These are phyloP conservation scores for Solanum chilense DNA, from an alignment of 257 asterid genomes.

Conservation along the genomic window DNA sequence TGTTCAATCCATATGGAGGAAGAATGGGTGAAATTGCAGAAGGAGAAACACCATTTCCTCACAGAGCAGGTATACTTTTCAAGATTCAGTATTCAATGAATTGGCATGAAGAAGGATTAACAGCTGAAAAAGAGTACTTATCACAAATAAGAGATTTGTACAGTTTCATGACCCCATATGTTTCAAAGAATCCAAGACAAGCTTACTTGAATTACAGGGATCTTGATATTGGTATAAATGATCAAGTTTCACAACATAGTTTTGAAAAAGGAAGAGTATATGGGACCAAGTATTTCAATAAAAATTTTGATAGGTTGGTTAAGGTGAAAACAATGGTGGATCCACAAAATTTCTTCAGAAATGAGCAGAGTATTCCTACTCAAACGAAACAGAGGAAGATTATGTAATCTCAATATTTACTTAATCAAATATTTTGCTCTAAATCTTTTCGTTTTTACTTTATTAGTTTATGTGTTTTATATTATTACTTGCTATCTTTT, in stretches of 20 bases:
- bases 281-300: slow-evolving; percentile 30
- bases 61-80: slow-evolving; percentile 21
- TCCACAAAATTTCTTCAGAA: slow-evolving; percentile 32
- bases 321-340: slow-evolving; percentile 25
- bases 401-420: neutral
- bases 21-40: slow-evolving; percentile 10
- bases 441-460: neutral
- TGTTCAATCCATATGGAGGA: slow-evolving; percentile 33
- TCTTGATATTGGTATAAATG: slow-evolving; percentile 24
- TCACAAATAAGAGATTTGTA: neutral
- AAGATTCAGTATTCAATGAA: slow-evolving; percentile 22
- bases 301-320: slow-evolving; percentile 32
- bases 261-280: slow-evolving; percentile 17
- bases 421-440: neutral
- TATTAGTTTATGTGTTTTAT: neutral
- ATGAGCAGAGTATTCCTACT: slow-evolving; percentile 34
- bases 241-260: neutral
- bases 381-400: neutral
- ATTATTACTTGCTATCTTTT: neutral
- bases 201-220: slow-evolving; percentile 40
- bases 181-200: slow-evolving; percentile 27
- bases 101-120: slow-evolving; percentile 17
- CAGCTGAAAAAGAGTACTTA: slow-evolving; percentile 3
- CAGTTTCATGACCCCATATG: slow-evolving; percentile 27
- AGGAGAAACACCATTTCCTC: slow-evolving; percentile 26